Evolutionary conservation across 306 rosid species (phyloP).

Genomic region (Quercus suber): DNA sequence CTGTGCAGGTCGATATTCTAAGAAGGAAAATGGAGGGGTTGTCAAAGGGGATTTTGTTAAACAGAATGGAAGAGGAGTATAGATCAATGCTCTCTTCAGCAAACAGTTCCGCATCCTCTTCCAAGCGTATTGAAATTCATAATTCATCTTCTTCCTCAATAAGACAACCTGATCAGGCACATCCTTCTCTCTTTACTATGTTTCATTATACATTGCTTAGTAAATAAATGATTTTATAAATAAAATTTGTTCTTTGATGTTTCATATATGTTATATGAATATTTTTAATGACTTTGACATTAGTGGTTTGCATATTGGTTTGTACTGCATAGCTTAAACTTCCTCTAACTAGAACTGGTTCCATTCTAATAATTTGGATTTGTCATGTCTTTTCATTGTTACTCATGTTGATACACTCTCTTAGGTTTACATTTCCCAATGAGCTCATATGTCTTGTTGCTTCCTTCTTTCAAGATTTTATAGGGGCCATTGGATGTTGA

Average conservation of each 20-base stretch:
- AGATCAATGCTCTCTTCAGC: conserved; percentile 69
- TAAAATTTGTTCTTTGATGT: not conserved
- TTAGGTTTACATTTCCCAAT: not conserved
- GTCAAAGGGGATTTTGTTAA: conserved; percentile 71
- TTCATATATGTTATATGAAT: not conserved
- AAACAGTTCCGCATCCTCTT: conserved; percentile 52
- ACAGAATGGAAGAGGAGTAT: conserved; percentile 88
- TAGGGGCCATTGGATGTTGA: not conserved
- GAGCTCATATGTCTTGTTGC: not conserved
- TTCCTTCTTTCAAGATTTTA: not conserved
- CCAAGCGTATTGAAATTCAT: conserved; percentile 49
- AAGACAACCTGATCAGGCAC: conserved; percentile 38
- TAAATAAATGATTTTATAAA: not conserved
- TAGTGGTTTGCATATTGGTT: not conserved
- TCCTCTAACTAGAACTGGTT: not conserved
- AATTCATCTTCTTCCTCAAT: conserved; percentile 38
- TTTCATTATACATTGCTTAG: conserved; percentile 1
- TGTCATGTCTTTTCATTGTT: too few relatives aligned
- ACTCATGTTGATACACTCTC: not conserved
- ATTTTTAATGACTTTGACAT: not conserved
- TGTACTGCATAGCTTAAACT: not conserved
- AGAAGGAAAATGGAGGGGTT: conserved; percentile 87
- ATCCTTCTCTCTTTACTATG: not conserved
- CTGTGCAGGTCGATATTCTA: conserved; percentile 70
- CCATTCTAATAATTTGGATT: too few relatives aligned